Evolutionary conservation across 129 eudicot genomes (phyloP).

Genomic region (Flaveria linearis): DNA sequence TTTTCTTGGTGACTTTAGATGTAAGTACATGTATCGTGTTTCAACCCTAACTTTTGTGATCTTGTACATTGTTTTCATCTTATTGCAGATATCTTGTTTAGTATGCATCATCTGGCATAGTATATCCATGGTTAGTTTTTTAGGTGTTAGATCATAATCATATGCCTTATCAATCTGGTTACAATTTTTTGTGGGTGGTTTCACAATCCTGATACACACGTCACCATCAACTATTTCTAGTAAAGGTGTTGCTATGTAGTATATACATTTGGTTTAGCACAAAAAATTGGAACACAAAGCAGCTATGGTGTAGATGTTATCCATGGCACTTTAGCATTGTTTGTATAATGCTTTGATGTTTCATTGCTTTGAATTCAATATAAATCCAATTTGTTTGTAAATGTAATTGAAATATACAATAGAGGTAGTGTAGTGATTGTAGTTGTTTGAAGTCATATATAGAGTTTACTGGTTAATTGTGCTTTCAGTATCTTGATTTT

Average conservation of each 20-base stretch:
- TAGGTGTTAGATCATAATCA: neutral
- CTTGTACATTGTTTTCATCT: conserved; percentile 9
- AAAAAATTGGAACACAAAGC: neutral
- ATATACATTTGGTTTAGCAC: conserved; percentile 17
- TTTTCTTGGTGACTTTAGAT: conserved; percentile 53
- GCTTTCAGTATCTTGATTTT: neutral
- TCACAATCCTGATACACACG: neutral
- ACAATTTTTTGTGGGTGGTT: conserved; percentile 11
- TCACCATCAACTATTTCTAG: neutral
- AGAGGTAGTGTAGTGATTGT: neutral
- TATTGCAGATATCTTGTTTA: conserved; percentile 13
- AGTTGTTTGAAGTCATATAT: neutral
- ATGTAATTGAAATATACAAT: neutral
- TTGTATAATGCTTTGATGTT: neutral
- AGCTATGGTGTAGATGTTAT: conserved; percentile 1
- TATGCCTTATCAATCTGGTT: neutral
- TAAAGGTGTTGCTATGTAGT: neutral
- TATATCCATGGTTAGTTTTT: neutral
- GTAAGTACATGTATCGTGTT: neutral
- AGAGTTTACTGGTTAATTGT: neutral
- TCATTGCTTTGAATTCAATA: neutral
- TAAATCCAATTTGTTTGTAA: neutral
- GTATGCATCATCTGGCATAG: neutral
- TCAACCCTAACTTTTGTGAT: conserved; percentile 7
- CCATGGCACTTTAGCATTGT: neutral